Conservation (phyloP, 441 rosid species). For the Croton laevigatus region DNA sequence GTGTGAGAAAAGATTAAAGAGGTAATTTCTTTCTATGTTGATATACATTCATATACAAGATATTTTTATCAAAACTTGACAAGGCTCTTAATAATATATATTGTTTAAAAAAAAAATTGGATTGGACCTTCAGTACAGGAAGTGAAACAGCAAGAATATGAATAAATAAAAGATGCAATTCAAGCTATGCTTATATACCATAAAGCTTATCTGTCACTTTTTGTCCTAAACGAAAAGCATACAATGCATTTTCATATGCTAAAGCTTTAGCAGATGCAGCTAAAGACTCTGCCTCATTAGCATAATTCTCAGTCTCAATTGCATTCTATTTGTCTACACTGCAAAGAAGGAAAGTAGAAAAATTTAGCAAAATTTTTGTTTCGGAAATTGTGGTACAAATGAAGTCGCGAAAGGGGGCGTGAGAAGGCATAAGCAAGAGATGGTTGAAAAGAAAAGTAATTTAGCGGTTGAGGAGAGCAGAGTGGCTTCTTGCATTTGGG, state of each 20-base stretch:
- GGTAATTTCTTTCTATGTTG: no score
- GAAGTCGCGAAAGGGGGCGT: no score
- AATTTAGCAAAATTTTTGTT: no score
- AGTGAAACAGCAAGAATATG: neutral
- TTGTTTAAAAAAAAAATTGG: neutral
- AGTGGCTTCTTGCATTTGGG: no score
- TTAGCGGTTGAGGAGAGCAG: no score
- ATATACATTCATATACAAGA: no score
- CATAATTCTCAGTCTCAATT: constrained; percentile 73
- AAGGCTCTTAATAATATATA: neutral
- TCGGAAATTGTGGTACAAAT: no score
- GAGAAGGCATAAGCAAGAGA: no score
- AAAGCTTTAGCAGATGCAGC: constrained; percentile 86
- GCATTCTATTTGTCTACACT: constrained; percentile 89
- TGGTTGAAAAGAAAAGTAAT: no score
- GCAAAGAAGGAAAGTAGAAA: constrained; percentile 33
- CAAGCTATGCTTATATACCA: constrained; percentile 47
- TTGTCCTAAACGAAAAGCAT: constrained; percentile 89
- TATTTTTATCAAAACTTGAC: neutral
- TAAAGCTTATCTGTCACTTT: constrained; percentile 75
- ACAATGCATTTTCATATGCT: constrained; percentile 69
- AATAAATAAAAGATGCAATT: constrained; percentile 13
- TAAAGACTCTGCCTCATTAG: constrained; percentile 80
- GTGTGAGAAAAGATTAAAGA: no score
- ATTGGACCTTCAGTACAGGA: neutral